Base-by-base conservation (phyloP, 169 alveolate genomes). In the Plasmodium cynomolgi region DNA sequence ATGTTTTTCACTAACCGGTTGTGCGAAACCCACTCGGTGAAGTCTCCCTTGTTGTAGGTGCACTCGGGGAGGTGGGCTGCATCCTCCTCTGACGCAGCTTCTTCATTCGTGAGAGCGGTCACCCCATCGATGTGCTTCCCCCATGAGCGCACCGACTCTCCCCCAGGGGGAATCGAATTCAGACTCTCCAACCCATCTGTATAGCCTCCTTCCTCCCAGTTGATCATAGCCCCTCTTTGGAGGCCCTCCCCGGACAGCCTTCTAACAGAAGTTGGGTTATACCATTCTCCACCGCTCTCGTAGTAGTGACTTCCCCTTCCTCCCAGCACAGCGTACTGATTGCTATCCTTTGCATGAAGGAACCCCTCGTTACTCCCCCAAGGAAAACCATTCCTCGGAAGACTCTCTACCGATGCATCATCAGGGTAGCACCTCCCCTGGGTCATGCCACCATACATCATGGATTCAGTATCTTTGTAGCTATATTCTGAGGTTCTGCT, bases 11-110 rank as follows among this genome's bases (percentile, higher is more conserved):
- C 20, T 13, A 86, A 26, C 44, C 41, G 58, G 33, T 77, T 86
- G 72, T 86, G 93, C 11, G 93, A 86, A 23, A n/a, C 71, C 93
- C 93, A 86, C 44, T 86, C 26, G 13, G 71, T 56, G 47, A 86
- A 86, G 26, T 86, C 85, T 23, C 23, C 23, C 23, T 50, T 41
- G 4, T 47, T 20, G 23, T 81, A 41, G 29, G 29, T 47, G 34
- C 44, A 44, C 34, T 7, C 15, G 39, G 23, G 5, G 68, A 13
- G 1, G 26, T 15, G 26, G 54, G 0, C 50, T 50, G 17, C 75
- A 6, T 54, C 80, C 26, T 1, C 72, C 74, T 13, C 29, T 13
- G 2, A 6, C 26, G 26, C 33, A n/a, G 5, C n/a, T 9, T n/a
- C 37, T n/a, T 58, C 26, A 54, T 50, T 23, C 11, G 4, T 1